phyloP scores from a whole-genome alignment of 257 asterid genomes.

The Phtheirospermum japonicum region DNA sequence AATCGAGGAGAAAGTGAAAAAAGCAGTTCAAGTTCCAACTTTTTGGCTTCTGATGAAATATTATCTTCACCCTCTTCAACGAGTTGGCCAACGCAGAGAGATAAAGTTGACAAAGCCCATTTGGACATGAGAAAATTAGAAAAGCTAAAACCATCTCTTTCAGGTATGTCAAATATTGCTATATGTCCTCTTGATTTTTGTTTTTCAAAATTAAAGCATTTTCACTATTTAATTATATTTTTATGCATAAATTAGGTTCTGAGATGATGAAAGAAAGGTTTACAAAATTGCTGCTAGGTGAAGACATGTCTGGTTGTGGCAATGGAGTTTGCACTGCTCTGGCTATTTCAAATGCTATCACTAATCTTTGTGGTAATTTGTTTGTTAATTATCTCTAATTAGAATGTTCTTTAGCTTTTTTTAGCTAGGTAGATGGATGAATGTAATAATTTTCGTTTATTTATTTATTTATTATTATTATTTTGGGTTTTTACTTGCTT shows the following conservation, averaged over 20 bases:
- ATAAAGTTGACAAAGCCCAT: conserved; percentile 29
- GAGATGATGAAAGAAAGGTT: conserved; percentile 67
- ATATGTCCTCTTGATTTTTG: not conserved
- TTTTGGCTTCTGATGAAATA: too few relatives aligned
- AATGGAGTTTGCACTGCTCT: conserved; percentile 63
- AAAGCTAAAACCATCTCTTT: conserved; percentile 41
- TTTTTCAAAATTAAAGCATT: not conserved
- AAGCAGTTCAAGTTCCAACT: too few relatives aligned
- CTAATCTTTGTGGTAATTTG: conserved; percentile 52
- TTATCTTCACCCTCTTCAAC: conserved; percentile 39
- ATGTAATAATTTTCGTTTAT: too few relatives aligned
- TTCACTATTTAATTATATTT: not conserved
- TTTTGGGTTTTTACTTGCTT: not conserved
- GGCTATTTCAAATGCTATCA: conserved; percentile 59
- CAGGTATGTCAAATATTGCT: conserved; percentile 33
- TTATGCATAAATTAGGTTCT: not conserved
- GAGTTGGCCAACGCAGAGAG: conserved; percentile 37
- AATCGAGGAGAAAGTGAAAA: too few relatives aligned
- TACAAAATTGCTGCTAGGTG: not conserved
- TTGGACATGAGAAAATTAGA: conserved; percentile 37
- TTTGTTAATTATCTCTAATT: not conserved
- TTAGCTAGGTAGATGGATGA: too few relatives aligned
- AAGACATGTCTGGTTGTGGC: conserved; percentile 44
- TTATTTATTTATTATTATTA: not conserved
- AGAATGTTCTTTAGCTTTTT: not conserved